phyloP scores from a whole-genome alignment of 306 rosid species.

The Sophora flavescens region DNA sequence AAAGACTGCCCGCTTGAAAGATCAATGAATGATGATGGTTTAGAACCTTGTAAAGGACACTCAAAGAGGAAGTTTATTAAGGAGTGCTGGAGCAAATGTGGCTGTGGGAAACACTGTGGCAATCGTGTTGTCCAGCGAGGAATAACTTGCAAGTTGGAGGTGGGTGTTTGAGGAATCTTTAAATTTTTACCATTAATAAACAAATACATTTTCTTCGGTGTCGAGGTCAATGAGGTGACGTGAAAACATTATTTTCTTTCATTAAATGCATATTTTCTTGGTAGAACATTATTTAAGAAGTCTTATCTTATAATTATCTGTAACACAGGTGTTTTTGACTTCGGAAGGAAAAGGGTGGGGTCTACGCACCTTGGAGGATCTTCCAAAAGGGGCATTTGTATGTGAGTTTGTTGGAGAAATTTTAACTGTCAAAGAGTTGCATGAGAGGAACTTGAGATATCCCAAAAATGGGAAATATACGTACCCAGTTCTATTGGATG shows the following conservation, averaged over 20 bases:
- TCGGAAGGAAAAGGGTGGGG: slow-evolving; percentile 96
- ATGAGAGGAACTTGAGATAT: slow-evolving; percentile 62
- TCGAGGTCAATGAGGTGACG: slow-evolving; percentile 39
- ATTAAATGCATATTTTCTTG: slow-evolving; percentile 2
- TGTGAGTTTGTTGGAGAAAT: slow-evolving; percentile 93
- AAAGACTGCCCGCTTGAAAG: slow-evolving; percentile 80
- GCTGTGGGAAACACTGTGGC: slow-evolving; percentile 85
- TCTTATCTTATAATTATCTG: slow-evolving; percentile 32
- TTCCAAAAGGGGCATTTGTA: slow-evolving; percentile 92
- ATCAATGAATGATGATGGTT: slow-evolving; percentile 66
- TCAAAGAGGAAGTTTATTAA: slow-evolving; percentile 74
- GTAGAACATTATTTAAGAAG: neutral
- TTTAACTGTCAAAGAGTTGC: slow-evolving; percentile 70
- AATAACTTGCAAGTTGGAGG: slow-evolving; percentile 87
- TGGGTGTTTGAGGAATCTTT: slow-evolving; percentile 45
- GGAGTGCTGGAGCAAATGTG: slow-evolving; percentile 97
- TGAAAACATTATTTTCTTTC: slow-evolving; percentile 9
- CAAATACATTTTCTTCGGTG: slow-evolving; percentile 20
- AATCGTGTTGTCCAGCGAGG: slow-evolving; percentile 96
- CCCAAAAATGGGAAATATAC: slow-evolving; percentile 58
- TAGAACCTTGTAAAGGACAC: slow-evolving; percentile 97
- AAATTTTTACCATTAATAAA: slow-evolving; percentile 28
- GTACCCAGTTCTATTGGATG: slow-evolving; percentile 70
- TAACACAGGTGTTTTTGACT: slow-evolving; percentile 78
- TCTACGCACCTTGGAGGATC: slow-evolving; percentile 83